Percentiles rank a stretch among this genome's conserved stretches.
Conservation (phyloP, 371 early-diverging fungal genomes). For the Batkoa obscura region DNA sequence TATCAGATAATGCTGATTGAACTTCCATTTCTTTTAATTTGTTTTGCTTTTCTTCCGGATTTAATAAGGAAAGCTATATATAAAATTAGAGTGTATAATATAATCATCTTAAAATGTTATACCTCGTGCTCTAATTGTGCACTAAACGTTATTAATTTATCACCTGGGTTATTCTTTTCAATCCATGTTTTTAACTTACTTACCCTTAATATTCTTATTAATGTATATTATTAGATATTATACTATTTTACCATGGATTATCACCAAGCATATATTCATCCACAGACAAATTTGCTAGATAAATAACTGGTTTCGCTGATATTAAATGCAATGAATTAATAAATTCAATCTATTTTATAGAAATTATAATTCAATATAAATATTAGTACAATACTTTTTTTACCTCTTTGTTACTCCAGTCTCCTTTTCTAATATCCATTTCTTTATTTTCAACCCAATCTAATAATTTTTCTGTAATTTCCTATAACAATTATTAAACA, state of each 20-base stretch:
- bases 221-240: neutral
- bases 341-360: slow-evolving; percentile 33
- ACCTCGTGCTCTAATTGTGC: slow-evolving; percentile 49
- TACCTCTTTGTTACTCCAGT: slow-evolving; percentile 72
- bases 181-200: slow-evolving; percentile 77
- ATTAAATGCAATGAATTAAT: slow-evolving; percentile 84
- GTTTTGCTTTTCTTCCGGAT: slow-evolving; percentile 33
- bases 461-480: slow-evolving; percentile 47
- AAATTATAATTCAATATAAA: slow-evolving; percentile 1
- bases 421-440: slow-evolving; percentile 75
- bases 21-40: slow-evolving; percentile 37
- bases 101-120: neutral
- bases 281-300: slow-evolving; percentile 87
- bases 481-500: slow-evolving; percentile 9
- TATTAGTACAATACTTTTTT: neutral
- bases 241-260: slow-evolving; percentile 83
- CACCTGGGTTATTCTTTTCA: slow-evolving; percentile 68
- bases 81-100: neutral
- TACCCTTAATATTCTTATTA: neutral
- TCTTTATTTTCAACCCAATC: slow-evolving; percentile 51
- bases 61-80: slow-evolving; percentile 10
- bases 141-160: slow-evolving; percentile 79
- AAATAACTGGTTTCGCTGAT: slow-evolving; percentile 96
- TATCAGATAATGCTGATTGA: slow-evolving; percentile 64
- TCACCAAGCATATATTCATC: slow-evolving; percentile 40